Percentiles rank a stretch among this genome's conserved stretches.
Evolutionary conservation across 1,139 yeast species (phyloP).

Genomic region (Hansenula lynferdii): DNA sequence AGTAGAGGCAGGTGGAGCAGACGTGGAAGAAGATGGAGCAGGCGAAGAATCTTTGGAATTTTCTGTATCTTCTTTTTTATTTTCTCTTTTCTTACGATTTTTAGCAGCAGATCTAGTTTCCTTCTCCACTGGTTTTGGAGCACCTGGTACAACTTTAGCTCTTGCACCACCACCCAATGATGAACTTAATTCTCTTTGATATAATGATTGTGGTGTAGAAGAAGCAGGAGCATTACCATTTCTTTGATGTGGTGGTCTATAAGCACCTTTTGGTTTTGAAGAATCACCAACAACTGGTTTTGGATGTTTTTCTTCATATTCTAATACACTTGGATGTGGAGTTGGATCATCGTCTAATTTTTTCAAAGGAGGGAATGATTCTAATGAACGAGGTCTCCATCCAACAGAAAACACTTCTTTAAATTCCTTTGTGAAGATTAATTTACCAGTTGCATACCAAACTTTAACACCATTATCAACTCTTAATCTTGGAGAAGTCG

Average conservation of each 20-base stretch:
- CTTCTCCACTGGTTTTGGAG: conserved; percentile 27
- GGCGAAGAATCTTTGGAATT: conserved; percentile 24
- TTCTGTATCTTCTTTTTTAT: conserved; percentile 37
- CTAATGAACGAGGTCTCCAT: conserved; percentile 77
- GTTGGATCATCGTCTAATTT: conserved; percentile 53
- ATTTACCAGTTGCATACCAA: conserved; percentile 89
- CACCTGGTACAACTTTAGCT: conserved; percentile 35
- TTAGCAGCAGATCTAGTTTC: conserved; percentile 61
- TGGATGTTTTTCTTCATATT: conserved; percentile 42
- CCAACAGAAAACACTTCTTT: conserved; percentile 74
- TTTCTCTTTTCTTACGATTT: conserved; percentile 77
- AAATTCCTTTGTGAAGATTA: conserved; percentile 74
- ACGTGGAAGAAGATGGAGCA: conserved; percentile 18
- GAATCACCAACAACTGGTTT: conserved; percentile 25
- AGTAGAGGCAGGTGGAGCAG: conserved; percentile 19
- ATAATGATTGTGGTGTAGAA: conserved; percentile 37
- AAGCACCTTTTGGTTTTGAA: conserved; percentile 73
- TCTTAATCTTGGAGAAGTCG: conserved; percentile 93
- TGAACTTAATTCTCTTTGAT: conserved; percentile 48
- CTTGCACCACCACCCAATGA: conserved; percentile 22
- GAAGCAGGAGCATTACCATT: conserved; percentile 34
- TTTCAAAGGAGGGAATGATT: conserved; percentile 55
- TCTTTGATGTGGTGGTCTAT: conserved; percentile 91
- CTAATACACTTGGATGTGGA: conserved; percentile 65
- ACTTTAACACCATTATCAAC: conserved; percentile 94